Conservation (phyloP, 1,284 basidiomycete genomes). For the Malassezia globosa region DNA sequence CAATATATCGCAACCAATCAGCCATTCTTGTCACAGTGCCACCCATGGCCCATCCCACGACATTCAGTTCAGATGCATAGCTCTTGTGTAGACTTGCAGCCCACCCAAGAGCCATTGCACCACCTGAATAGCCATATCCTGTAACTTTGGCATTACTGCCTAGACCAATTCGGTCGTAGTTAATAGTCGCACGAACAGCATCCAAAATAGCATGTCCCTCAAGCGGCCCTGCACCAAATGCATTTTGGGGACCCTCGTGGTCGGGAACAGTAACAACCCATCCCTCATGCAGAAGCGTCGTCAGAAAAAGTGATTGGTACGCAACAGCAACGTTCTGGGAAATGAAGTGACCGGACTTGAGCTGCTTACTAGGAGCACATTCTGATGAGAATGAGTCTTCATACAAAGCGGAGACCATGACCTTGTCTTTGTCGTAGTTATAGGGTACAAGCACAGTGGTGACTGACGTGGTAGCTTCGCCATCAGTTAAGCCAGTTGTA, state of each 20-base stretch:
- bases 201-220: conserved; percentile 33
- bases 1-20: conserved; percentile 16
- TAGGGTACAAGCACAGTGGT: conserved; percentile 28
- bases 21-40: conserved; percentile 21
- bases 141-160: conserved; percentile 20
- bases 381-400: conserved; percentile 24
- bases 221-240: conserved; percentile 31
- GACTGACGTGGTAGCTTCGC: conserved; percentile 13
- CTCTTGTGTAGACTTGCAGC: conserved; percentile 25
- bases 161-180: conserved; percentile 22
- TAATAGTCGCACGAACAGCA: conserved; percentile 27
- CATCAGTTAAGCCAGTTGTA: neutral
- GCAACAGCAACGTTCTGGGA: conserved; percentile 17
- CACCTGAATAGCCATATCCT: conserved; percentile 40
- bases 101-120: conserved; percentile 39
- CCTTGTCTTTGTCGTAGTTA: conserved; percentile 24
- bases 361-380: conserved; percentile 28
- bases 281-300: conserved; percentile 27
- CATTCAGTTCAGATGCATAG: conserved; percentile 28
- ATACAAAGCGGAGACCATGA: conserved; percentile 25
- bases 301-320: conserved; percentile 32
- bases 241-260: conserved; percentile 34
- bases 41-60: conserved; percentile 33
- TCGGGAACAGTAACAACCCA: conserved; percentile 34
- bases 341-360: conserved; percentile 12